Base-by-base conservation (phyloP, 1,284 basidiomycete genomes). In the Caloboletus inedulis region DNA sequence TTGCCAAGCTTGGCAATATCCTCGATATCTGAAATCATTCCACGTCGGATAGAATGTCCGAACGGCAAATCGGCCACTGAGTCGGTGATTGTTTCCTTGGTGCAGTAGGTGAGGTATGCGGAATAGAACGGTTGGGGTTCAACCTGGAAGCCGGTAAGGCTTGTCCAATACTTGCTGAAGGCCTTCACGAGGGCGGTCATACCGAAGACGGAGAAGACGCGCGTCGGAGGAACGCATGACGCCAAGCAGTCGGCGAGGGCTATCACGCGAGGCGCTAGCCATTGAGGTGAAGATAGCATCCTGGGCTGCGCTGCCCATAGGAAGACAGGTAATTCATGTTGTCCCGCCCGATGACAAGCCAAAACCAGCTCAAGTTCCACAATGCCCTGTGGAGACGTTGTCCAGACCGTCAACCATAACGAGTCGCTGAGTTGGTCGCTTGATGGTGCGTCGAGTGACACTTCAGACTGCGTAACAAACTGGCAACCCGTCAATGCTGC, bases 171-270 rank as follows among this genome's bases (percentile, higher is more conserved):
- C 10, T 66, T 56, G 19, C 75, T 72, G 59, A 90, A 87, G 2
- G 65, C 55, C 12, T 59, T 56, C 6, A 82, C 70, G 14, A 88
- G 69, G 4, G 62, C 52, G 12, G 81, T 72, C 9, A 74, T 74
- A 2, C 82, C 81, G 58, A 88, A 90, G 13, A 89, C 72, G 3
- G 87, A 88, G 66, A 82, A 90, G 0, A 87, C 77, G 10, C 87
- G 77, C 51, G 72, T 69, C 0, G 71, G 69, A 4, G 68, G 69
- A 12, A 78, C 70, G 50, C 72, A 72, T 30, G 53, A 59, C n/a
- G 53, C 56, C 33, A 81, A 64, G 54, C 68, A 65, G 21, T 70
- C 64, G 4, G 68, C 65, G 16, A 80, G 62, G 35, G 68, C 62
- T 34, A 56, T 55, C 25, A 78, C 58, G 14, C 74, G 71, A 41